Evolutionary conservation across 176 grass and related monocot genomes (phyloP), one percentile per base, ranked within the genome.

Genomic region (Cocos nucifera): DNA sequence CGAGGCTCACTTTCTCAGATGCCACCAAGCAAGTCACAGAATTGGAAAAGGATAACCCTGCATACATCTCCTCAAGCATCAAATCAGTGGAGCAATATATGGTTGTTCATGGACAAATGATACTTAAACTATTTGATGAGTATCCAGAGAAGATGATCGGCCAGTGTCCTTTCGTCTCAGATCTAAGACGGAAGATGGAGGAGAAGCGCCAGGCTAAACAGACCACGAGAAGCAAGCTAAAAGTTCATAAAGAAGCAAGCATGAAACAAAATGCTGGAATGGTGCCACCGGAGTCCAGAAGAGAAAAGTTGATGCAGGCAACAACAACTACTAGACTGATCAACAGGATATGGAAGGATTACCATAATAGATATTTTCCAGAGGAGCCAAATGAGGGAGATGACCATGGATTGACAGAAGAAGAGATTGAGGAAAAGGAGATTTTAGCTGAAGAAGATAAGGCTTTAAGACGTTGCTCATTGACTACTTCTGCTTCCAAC

Each of bases 291-390:
- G 32, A 63, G 9, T 61, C 50, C 14, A 87, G 55, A 68, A 76
- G 28, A 48, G 88, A 94, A 69, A 59, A 44, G 9, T 44, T 70
- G 20, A 94, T 94, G 89, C 77, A 81, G 63, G 89, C 84, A 12
- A 94, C 89, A 17, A 88, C 89, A 48, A 88, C 89, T 29, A 94
- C 89, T 58, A 82, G 54, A 49, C 60, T 94, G 25, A 75, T 94
- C 55, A 88, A 65, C 74, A 77, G 22, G 59, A 76, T 94, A 22
- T 94, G 80, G 80, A 60, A 63, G 53, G 84, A 88, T 35, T 94
- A 94, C 51, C 79, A 88, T 69, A 58, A 59, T 4, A 51, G 70
- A 53, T 63, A 81, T 69, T 94, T 88, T 28, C 89, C 89, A 29
- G 75, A 84, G 20, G 84, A 88, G 18, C 15, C 10, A 39, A 73